Percentiles rank a stretch among this genome's conserved stretches.
Conservation (phyloP, 192 early-diverging fungal species). For the Coemansia sp. region DNA sequence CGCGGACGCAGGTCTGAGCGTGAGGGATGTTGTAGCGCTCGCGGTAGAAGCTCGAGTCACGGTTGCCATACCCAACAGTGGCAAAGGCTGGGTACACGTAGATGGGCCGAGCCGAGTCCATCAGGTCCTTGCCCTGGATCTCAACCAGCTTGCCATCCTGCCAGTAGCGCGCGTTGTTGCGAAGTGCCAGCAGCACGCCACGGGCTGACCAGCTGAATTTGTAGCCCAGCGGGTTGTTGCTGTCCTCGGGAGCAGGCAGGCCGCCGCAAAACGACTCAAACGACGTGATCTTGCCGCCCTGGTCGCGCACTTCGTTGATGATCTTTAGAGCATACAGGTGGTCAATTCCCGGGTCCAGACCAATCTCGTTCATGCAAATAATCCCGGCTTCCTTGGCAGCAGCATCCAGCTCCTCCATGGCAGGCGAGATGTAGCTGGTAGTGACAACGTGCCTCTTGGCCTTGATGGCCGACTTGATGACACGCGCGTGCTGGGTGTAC, state of each 20-base stretch:
- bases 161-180: constrained; percentile 90
- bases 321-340: constrained; percentile 90
- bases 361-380: constrained; percentile 97
- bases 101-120: constrained; percentile 89
- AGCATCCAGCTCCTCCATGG: constrained; percentile 86
- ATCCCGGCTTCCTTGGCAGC: constrained; percentile 82
- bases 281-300: constrained; percentile 79
- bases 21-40: constrained; percentile 95
- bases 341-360: constrained; percentile 97
- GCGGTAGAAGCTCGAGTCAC: constrained; percentile 93
- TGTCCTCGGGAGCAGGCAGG: constrained; percentile 93
- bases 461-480: constrained; percentile 89
- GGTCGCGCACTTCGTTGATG: constrained; percentile 83
- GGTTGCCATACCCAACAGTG: constrained; percentile 95
- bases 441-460: constrained; percentile 94
- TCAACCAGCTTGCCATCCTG: constrained; percentile 87
- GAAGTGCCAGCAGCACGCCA: constrained; percentile 94
- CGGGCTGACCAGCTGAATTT: constrained; percentile 99
- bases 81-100: constrained; percentile 95
- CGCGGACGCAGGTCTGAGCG: constrained; percentile 87
- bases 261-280: constrained; percentile 98
- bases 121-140: constrained; percentile 78
- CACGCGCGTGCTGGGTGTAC: constrained; percentile 85
- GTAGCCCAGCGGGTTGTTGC: constrained; percentile 98
- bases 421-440: constrained; percentile 93